Conservation (phyloP, 1,284 basidiomycete genomes). For the Trichosporon faecale region DNA sequence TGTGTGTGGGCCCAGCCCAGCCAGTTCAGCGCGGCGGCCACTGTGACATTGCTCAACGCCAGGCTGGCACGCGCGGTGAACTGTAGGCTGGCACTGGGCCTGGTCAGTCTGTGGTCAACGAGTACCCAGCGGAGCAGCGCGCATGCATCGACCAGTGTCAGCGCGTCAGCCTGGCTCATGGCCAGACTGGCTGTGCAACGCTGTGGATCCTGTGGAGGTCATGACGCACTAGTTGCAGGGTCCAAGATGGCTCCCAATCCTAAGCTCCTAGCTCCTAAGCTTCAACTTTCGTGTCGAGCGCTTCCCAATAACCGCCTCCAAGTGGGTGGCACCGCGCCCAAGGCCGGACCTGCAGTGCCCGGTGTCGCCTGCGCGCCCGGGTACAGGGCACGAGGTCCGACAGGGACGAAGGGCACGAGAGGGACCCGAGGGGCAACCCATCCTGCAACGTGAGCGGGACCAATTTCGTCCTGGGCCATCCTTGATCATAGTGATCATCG, state of each 20-base stretch:
- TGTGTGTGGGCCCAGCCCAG: not conserved
- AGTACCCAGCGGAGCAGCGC: not conserved
- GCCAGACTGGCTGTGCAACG: not conserved
- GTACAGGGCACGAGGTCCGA: not conserved
- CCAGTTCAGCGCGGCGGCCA: no score
- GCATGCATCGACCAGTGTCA: not conserved
- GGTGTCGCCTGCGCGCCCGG: not conserved
- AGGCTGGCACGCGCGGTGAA: not conserved
- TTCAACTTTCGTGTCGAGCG: conserved; percentile 1
- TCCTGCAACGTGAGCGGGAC: not conserved
- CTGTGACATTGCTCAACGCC: not conserved
- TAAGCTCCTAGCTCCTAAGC: conserved; percentile 4
- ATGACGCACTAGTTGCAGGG: conserved; percentile 5
- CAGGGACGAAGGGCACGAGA: not conserved
- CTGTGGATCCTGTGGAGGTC: not conserved
- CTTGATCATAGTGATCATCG: conserved; percentile 1
- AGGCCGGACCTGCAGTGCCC: not conserved
- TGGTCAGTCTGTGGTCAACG: not conserved
- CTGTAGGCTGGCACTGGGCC: no score
- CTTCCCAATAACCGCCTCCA: not conserved
- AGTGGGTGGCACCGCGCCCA: not conserved
- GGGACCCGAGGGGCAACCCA: not conserved
- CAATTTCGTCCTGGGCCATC: not conserved
- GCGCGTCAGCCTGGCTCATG: not conserved
- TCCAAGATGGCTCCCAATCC: not conserved